Percentiles rank a stretch among this genome's conserved stretches.
Conservation (phyloP, 225 moss, liverwort and hornwort genomes). For the Neckera pumila region DNA sequence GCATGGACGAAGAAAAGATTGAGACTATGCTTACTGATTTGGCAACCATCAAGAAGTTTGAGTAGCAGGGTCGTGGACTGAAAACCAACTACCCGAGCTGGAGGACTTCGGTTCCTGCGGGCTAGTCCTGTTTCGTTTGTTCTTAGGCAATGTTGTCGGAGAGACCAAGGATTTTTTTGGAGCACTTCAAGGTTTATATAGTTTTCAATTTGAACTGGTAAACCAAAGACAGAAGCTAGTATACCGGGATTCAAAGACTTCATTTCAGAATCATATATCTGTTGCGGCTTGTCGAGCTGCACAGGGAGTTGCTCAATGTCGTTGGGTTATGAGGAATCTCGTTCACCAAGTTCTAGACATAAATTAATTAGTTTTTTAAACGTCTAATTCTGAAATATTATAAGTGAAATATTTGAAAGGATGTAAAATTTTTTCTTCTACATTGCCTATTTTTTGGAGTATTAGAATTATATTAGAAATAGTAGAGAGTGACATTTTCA, state of each 20-base stretch:
- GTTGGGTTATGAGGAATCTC: background rate
- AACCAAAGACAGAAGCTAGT: background rate
- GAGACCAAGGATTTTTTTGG: background rate
- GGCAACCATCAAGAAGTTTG: constrained; percentile 52
- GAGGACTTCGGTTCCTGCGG: background rate
- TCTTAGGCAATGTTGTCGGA: background rate
- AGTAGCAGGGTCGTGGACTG: constrained; percentile 19
- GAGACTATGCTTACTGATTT: constrained; percentile 50
- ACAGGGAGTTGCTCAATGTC: background rate
- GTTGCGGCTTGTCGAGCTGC: background rate
- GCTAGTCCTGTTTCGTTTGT: background rate
- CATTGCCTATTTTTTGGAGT: too few species aligned
- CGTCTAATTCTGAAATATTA: too few species aligned
- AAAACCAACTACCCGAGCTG: background rate
- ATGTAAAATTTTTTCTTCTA: too few species aligned
- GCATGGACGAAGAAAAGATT: constrained; percentile 49
- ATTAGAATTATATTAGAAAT: background rate
- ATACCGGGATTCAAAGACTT: background rate
- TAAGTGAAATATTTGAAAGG: too few species aligned
- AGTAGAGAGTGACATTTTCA: background rate
- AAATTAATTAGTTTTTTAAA: too few species aligned
- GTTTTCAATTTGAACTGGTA: background rate
- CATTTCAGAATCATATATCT: background rate
- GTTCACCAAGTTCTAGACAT: background rate
- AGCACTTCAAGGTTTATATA: background rate